Percentiles rank a stretch among this genome's conserved stretches.
Evolutionary conservation across 176 grass and related monocot genomes (phyloP).

Genomic region (Pharus latifolius): DNA sequence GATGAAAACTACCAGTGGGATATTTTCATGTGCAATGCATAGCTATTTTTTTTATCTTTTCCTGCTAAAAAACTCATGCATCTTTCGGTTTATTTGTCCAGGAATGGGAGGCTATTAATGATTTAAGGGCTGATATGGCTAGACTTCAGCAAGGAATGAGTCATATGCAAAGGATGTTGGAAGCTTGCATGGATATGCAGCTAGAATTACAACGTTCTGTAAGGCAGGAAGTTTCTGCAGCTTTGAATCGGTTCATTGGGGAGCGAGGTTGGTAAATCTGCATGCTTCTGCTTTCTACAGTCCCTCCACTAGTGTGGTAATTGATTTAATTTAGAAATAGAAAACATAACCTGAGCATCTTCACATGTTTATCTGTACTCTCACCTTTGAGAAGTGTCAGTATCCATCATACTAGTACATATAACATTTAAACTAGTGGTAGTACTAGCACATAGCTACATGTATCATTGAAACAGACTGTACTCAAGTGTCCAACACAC

Average conservation of each 20-base stretch:
- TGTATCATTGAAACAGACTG: neutral
- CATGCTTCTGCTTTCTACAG: neutral
- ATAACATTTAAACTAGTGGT: too few species aligned
- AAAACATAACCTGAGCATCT: neutral
- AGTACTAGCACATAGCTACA: too few species aligned
- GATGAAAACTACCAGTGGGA: neutral
- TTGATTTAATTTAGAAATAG: neutral
- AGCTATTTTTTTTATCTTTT: neutral
- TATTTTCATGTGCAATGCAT: neutral
- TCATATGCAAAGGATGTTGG: conserved; percentile 91
- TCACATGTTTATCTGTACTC: neutral
- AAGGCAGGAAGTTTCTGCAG: conserved; percentile 91
- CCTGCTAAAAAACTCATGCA: neutral
- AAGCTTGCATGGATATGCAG: conserved; percentile 99
- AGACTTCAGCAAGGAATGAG: conserved; percentile 93
- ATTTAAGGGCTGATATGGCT: conserved; percentile 82
- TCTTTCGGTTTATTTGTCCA: conserved; percentile 31
- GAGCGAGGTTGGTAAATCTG: conserved; percentile 49
- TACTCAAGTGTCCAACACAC: too few species aligned
- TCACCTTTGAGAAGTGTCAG: neutral
- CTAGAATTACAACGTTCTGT: conserved; percentile 95
- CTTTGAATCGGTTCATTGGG: conserved; percentile 80
- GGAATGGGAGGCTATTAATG: conserved; percentile 99
- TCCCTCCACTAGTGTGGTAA: neutral
- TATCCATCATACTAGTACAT: too few species aligned